Evolutionary conservation across 2,329 filamentous ascomycete species (phyloP).

Genomic region (Beauveria asiatica): DNA sequence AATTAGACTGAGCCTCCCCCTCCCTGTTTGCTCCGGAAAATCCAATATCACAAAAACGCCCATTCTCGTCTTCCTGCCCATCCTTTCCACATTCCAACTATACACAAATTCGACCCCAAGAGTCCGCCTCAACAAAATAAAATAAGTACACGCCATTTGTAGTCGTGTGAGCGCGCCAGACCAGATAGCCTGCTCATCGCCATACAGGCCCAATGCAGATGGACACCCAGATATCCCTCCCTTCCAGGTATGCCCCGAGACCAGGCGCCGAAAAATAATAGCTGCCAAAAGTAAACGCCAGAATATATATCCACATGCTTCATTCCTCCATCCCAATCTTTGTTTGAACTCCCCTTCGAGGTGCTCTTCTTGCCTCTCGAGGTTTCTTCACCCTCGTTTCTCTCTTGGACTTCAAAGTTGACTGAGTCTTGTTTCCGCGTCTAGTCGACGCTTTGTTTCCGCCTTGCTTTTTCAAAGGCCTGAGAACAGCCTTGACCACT

Average conservation of each 20-base stretch:
- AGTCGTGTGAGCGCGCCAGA: not conserved
- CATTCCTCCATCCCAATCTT: not conserved
- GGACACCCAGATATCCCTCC: not conserved
- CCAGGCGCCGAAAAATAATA: not conserved
- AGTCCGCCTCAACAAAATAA: not conserved
- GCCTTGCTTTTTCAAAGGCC: not conserved
- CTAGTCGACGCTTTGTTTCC: too few relatives aligned
- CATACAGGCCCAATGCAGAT: not conserved
- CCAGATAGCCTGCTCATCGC: not conserved
- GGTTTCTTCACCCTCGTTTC: not conserved
- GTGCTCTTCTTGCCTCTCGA: not conserved
- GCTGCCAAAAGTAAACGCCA: conserved; percentile 1
- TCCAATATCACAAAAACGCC: conserved; percentile 2
- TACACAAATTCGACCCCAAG: not conserved
- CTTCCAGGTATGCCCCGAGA: not conserved
- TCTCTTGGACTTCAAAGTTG: not conserved
- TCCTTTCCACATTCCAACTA: not conserved
- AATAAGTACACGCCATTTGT: not conserved
- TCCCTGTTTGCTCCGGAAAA: not conserved
- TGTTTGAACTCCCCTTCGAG: not conserved
- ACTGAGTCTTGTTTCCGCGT: too few relatives aligned
- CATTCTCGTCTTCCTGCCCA: not conserved
- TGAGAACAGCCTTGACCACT: not conserved
- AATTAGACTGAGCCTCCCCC: not conserved
- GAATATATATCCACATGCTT: not conserved